These are phyloP conservation scores for Cymodocea nodosa DNA, from an alignment of 116 monocot genomes.

Conservation along the genomic window DNA sequence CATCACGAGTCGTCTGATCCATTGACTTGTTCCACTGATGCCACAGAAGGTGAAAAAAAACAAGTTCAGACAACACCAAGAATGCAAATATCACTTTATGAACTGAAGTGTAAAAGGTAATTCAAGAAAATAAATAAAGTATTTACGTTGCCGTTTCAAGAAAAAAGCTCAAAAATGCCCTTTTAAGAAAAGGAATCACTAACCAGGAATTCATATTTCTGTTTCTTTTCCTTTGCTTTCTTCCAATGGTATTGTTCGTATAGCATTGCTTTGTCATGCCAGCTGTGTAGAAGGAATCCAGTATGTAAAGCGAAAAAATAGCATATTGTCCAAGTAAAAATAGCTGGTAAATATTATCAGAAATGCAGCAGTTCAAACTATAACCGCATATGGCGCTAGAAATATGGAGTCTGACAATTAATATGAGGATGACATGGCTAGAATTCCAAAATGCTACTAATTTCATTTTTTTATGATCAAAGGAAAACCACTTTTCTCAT, in stretches of 20 bases:
- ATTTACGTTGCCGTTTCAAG: not conserved
- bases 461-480: too few relatives aligned
- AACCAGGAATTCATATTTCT: slow-evolving; percentile 61
- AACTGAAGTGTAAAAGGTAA: not conserved
- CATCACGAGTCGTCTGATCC: slow-evolving; percentile 46
- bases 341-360: not conserved
- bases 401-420: too few relatives aligned
- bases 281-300: slow-evolving; percentile 24
- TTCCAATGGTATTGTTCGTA: slow-evolving; percentile 83
- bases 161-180: not conserved
- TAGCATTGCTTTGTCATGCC: slow-evolving; percentile 76
- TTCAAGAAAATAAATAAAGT: not conserved
- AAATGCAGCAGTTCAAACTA: too few relatives aligned
- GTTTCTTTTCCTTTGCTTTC: slow-evolving; percentile 57
- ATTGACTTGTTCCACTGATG: slow-evolving; percentile 75
- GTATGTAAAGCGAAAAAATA: not conserved
- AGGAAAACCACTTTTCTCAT: too few relatives aligned
- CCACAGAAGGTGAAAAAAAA: not conserved
- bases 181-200: slow-evolving; percentile 1
- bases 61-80: not conserved
- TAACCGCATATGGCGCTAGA: too few relatives aligned
- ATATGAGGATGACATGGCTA: too few relatives aligned
- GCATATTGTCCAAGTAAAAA: not conserved
- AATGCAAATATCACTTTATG: not conserved
- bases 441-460: too few relatives aligned